phyloP scores from a whole-genome alignment of 495 filamentous ascomycete genomes.

The Aspergillus asperescens region DNA sequence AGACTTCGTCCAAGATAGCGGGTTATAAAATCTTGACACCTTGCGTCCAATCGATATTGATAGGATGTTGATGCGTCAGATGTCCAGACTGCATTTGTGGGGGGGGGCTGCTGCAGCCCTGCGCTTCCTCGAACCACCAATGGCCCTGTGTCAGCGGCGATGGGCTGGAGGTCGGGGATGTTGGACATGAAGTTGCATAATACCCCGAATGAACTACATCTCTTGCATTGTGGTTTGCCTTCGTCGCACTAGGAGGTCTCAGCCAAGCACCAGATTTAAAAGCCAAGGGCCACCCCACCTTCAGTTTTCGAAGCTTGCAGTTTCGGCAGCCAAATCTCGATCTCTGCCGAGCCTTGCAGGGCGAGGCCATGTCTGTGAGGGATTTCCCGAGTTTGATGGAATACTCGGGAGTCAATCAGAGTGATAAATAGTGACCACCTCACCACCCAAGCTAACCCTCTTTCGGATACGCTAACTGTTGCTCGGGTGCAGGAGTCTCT shows the following conservation, averaged over 20 bases:
- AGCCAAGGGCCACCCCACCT: constrained; percentile 24
- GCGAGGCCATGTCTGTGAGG: constrained; percentile 25
- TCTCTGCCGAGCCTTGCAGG: constrained; percentile 16
- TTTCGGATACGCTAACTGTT: constrained; percentile 24
- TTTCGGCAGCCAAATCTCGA: constrained; percentile 47
- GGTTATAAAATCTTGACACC: constrained; percentile 36
- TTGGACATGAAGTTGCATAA: constrained; percentile 39
- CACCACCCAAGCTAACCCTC: constrained; percentile 14
- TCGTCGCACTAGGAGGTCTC: constrained; percentile 40
- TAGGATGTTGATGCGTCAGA: constrained; percentile 24
- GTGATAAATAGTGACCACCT: too few relatives aligned
- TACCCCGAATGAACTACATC: constrained; percentile 39
- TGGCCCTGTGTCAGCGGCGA: constrained; percentile 21
- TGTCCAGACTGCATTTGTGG: constrained; percentile 30
- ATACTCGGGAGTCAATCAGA: too few relatives aligned
- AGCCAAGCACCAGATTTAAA: constrained; percentile 10
- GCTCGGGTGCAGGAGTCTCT: constrained; percentile 23
- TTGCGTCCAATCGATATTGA: constrained; percentile 28
- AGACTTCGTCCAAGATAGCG: constrained; percentile 37
- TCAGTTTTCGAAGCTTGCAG: constrained; percentile 47
- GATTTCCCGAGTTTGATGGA: too few relatives aligned
- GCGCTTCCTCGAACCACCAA: constrained; percentile 14
- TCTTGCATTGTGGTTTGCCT: constrained; percentile 38
- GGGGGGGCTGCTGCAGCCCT: constrained; percentile 18
- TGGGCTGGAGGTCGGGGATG: constrained; percentile 35